Conservation (phyloP, 345 rosid genomes). For the Linum usitatissimum region DNA sequence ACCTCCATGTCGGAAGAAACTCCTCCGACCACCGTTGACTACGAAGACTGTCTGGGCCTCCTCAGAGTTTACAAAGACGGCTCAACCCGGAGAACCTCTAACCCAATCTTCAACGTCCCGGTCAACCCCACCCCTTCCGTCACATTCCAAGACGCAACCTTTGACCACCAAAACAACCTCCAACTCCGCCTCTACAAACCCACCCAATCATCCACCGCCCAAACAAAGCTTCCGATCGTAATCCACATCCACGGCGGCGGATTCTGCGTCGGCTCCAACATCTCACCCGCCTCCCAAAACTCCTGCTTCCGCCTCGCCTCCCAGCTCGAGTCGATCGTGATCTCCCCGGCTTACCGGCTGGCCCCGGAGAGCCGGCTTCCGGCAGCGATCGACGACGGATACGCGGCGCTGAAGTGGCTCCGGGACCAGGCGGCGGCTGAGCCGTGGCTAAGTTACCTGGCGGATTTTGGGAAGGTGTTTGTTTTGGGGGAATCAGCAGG, state of each 20-base stretch:
- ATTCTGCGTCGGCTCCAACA: slow-evolving; percentile 2
- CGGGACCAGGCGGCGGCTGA: background rate
- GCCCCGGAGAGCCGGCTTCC: slow-evolving; percentile 5
- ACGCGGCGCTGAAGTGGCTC: slow-evolving; percentile 4
- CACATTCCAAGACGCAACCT: slow-evolving; percentile 38
- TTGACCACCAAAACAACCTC: slow-evolving; percentile 29
- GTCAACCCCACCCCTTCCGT: slow-evolving; percentile 45
- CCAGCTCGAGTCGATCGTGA: background rate
- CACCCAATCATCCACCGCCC: slow-evolving; percentile 4
- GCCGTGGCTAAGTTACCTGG: background rate
- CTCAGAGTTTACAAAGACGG: slow-evolving; percentile 56
- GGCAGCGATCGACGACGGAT: background rate
- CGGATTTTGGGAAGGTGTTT: slow-evolving; percentile 1
- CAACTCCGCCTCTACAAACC: slow-evolving; percentile 45
- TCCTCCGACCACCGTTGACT: slow-evolving; percentile 18
- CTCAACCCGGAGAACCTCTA: slow-evolving; percentile 41
- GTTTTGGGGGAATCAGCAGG: background rate
- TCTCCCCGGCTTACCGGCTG: slow-evolving; percentile 4
- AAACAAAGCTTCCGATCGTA: slow-evolving; percentile 12
- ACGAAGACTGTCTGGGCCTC: slow-evolving; percentile 54
- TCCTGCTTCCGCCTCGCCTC: background rate
- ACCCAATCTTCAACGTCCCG: slow-evolving; percentile 35
- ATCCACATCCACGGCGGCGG: slow-evolving; percentile 6
- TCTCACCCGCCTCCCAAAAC: background rate
- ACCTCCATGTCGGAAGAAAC: slow-evolving; percentile 5